Percentiles rank a stretch among this genome's conserved stretches.
Conservation (phyloP, 768 basidiomycete species). For the Pisolithus microcarpus region DNA sequence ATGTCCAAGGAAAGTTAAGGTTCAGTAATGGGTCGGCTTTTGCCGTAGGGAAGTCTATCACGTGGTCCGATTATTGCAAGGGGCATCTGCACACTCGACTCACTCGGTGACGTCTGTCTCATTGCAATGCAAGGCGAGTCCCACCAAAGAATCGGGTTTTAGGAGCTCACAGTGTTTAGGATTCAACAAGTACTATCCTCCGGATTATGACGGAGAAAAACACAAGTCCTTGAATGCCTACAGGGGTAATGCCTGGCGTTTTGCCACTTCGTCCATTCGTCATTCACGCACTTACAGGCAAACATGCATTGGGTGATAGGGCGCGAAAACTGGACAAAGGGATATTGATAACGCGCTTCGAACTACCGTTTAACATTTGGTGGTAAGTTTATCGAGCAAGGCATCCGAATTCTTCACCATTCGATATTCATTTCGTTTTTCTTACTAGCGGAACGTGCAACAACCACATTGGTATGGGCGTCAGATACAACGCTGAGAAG, state of each 20-base stretch:
- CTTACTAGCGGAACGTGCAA: slow-evolving; percentile 77
- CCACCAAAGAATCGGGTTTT: background rate
- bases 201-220: slow-evolving; percentile 65
- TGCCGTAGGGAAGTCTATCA: slow-evolving; percentile 3
- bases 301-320: slow-evolving; percentile 88
- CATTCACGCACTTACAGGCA: slow-evolving; percentile 43
- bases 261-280: background rate
- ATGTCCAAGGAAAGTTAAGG: slow-evolving; percentile 20
- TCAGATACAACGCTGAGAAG: slow-evolving; percentile 99
- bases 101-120: background rate
- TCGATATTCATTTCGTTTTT: background rate
- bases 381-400: slow-evolving; percentile 48
- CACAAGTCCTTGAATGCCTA: slow-evolving; percentile 68
- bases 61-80: slow-evolving; percentile 4
- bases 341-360: slow-evolving; percentile 91
- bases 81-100: slow-evolving; percentile 6
- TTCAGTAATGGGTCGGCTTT: slow-evolving; percentile 5
- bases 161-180: slow-evolving; percentile 30
- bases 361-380: slow-evolving; percentile 95
- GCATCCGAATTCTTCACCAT: background rate
- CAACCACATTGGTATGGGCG: slow-evolving; percentile 97
- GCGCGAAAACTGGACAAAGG: slow-evolving; percentile 96
- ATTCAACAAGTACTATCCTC: slow-evolving; percentile 77
- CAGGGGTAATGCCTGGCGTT: slow-evolving; percentile 41
- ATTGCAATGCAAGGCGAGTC: slow-evolving; percentile 37